phyloP scores from a whole-genome alignment of 768 basidiomycete species.

The Xerocomellus dryophilus region DNA sequence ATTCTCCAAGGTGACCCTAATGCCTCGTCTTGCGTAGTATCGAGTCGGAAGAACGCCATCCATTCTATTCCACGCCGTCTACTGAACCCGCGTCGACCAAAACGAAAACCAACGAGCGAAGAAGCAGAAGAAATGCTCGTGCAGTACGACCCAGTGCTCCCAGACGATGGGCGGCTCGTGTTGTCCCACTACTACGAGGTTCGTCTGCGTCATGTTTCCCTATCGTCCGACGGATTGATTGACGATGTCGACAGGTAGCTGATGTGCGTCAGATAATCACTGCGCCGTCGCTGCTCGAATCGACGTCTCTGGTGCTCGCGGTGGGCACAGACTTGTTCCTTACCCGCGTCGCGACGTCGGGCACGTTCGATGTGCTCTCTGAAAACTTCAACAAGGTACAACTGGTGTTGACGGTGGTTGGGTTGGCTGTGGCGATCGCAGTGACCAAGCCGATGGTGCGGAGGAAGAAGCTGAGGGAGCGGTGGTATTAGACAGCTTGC shows the following conservation, averaged over 20 bases:
- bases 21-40: slow-evolving; percentile 48
- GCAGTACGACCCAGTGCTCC: slow-evolving; percentile 78
- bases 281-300: slow-evolving; percentile 84
- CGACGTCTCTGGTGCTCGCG: slow-evolving; percentile 84
- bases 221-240: background rate
- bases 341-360: slow-evolving; percentile 80
- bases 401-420: slow-evolving; percentile 76
- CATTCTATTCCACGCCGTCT: slow-evolving; percentile 68
- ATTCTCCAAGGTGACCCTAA: background rate
- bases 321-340: slow-evolving; percentile 89
- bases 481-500: slow-evolving; percentile 53
- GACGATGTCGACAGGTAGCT: slow-evolving; percentile 48
- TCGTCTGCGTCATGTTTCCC: slow-evolving; percentile 12
- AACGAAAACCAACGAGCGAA: slow-evolving; percentile 65
- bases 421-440: slow-evolving; percentile 70
- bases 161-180: slow-evolving; percentile 59
- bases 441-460: slow-evolving; percentile 79
- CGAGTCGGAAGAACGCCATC: slow-evolving; percentile 70
- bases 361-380: slow-evolving; percentile 88
- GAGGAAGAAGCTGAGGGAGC: slow-evolving; percentile 61
- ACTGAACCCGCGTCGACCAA: slow-evolving; percentile 82
- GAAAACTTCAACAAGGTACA: slow-evolving; percentile 93
- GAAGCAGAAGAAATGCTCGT: slow-evolving; percentile 86
- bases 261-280: slow-evolving; percentile 69
- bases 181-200: slow-evolving; percentile 59